Evolutionary conservation across 1,139 yeast species (phyloP).

Genomic region (Protomyces inouyei): DNA sequence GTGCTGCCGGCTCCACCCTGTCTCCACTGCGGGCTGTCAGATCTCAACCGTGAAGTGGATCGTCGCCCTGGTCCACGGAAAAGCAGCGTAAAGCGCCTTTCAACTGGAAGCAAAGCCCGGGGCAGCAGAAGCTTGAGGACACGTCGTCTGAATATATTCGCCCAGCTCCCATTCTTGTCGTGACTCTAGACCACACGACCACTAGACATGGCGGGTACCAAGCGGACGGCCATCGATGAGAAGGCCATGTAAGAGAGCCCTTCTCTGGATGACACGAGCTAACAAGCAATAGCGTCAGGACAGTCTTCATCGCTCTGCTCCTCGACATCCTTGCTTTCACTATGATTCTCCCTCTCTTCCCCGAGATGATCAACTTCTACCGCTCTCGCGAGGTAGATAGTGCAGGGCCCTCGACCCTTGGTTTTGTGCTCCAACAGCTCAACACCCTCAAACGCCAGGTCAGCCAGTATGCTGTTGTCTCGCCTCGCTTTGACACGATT

Average conservation of each 20-base stretch:
- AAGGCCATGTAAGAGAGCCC: slow-evolving; percentile 3
- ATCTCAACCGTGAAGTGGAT: no score
- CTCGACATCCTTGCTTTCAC: slow-evolving; percentile 26
- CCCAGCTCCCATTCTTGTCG: no score
- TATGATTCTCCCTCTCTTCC: slow-evolving; percentile 26
- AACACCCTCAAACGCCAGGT: slow-evolving; percentile 17
- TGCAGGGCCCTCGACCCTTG: slow-evolving; percentile 13
- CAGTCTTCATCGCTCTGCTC: slow-evolving; percentile 20
- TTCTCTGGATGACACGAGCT: not conserved
- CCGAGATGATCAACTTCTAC: slow-evolving; percentile 25
- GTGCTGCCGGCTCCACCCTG: no score
- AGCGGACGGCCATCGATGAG: slow-evolving; percentile 2
- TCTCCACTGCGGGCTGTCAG: no score
- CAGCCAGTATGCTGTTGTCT: slow-evolving; percentile 16
- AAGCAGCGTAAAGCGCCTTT: no score
- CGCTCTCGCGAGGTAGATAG: slow-evolving; percentile 16
- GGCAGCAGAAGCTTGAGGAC: no score
- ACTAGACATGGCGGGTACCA: not conserved
- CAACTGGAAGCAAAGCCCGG: no score
- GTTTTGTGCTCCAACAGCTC: slow-evolving; percentile 12
- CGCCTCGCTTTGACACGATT: slow-evolving; percentile 22
- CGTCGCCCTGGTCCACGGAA: no score
- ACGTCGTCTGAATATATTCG: no score
- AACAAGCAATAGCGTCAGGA: slow-evolving; percentile 2
- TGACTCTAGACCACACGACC: not conserved